phyloP scores from a whole-genome alignment of 2,329 filamentous ascomycete genomes.

The Camillea tinctor region DNA sequence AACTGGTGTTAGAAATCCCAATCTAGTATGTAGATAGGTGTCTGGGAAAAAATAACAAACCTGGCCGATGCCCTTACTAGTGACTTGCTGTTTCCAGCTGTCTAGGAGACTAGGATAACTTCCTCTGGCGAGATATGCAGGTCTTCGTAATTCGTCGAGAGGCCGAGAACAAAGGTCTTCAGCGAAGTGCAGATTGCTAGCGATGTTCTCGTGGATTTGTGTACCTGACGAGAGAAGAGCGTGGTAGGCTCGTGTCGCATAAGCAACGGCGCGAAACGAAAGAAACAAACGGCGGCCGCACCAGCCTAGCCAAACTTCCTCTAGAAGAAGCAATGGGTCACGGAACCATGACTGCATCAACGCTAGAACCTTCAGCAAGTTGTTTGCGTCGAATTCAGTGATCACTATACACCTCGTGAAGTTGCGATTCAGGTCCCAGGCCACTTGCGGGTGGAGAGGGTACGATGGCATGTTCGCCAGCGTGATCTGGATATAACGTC shows the following conservation, averaged over 20 bases:
- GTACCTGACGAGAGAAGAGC: not conserved
- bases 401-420: not conserved
- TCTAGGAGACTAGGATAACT: constrained; percentile 5
- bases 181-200: not conserved
- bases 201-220: not conserved
- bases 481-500: not conserved
- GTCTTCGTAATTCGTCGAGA: not conserved
- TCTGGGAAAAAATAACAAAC: not conserved
- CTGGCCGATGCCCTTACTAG: not conserved
- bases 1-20: no score
- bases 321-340: not conserved
- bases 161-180: constrained; percentile 10
- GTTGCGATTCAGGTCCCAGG: not conserved
- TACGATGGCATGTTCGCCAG: not conserved
- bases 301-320: not conserved
- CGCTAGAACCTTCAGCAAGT: not conserved
- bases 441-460: not conserved
- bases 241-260: not conserved
- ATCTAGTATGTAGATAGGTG: no score
- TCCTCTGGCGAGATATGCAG: not conserved
- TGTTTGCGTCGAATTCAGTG: not conserved
- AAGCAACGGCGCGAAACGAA: not conserved
- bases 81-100: not conserved
- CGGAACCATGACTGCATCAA: not conserved
- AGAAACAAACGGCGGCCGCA: not conserved